Base-by-base conservation (phyloP, 2,329 filamentous ascomycete species). In the Aspergillus sp. region DNA sequence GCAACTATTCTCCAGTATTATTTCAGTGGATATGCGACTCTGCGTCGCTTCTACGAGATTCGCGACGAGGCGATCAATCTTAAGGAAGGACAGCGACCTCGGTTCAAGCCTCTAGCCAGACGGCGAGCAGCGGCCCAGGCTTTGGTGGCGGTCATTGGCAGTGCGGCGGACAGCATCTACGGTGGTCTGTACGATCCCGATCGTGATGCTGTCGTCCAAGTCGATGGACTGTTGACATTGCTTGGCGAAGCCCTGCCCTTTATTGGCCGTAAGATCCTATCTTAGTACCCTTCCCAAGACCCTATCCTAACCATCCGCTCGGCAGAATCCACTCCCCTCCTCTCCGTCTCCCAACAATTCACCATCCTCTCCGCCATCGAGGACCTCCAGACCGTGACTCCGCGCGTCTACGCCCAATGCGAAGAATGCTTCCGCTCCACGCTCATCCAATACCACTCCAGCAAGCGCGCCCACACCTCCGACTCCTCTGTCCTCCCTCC, bases 1-100 rank as follows among this genome's bases (percentile, higher is more conserved):
- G 94, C 93, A 8, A 85, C 91, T 67, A 85, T 97, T 10, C 82
- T 98, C 3, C 91, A 93, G 50, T 90, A 89, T 63, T 89, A 93
- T 78, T 87, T 97, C 9, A 95, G 91, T 73, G 94, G 94, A 21
- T 98, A 98, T 71, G 94, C 93, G 21, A 96, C 92, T 0, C 82
- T 98, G 19, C 90, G 94, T 38, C 89, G 89, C 67, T 97, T 94
- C 79, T 98, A 96, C 76, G 89, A 93, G 63, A 84, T 93, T n/a
- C 87, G 94, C 52, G 94, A 98, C 70, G 85, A 87, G 68, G 81
- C 83, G n/a, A 64, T 82, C 4, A 64, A 75, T 5, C 63, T 76
- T 9, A 62, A 70, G 48, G 72, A 77, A 23, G 76, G 73, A 28
- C 67, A 75, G 57, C 79, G 76, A 52, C 76, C 80, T 5, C 76